A percentile compares a stretch with the other conserved stretches of the same genome.
phyloP scores from a whole-genome alignment of 2,329 filamentous ascomycete species.

The Sclerotinia subarctica region DNA sequence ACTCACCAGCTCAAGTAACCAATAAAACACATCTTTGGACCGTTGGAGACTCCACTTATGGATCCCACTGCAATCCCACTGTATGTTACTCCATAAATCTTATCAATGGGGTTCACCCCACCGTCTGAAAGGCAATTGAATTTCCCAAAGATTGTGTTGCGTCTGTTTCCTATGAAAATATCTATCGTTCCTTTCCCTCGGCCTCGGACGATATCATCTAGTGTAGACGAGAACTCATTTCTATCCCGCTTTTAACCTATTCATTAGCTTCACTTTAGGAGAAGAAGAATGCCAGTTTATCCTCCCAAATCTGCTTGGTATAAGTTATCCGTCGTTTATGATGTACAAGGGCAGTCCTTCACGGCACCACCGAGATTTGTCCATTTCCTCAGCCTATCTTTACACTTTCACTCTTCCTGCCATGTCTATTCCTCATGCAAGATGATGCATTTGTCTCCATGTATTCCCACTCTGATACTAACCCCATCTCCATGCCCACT shows the following conservation, averaged over 20 bases:
- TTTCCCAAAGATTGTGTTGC: neutral
- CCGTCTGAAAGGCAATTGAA: neutral
- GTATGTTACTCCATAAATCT: neutral
- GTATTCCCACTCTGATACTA: neutral
- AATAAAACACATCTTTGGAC: neutral
- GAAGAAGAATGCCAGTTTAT: neutral
- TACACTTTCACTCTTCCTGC: neutral
- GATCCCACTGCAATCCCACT: neutral
- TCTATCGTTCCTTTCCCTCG: neutral
- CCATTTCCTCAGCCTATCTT: conserved; percentile 5
- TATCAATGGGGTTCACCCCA: neutral
- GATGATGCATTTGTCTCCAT: conserved; percentile 16
- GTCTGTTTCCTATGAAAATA: neutral
- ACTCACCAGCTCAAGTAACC: neutral
- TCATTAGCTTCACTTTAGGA: neutral
- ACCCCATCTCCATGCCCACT: conserved; percentile 1
- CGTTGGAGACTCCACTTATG: neutral
- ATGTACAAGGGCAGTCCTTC: conserved; percentile 7
- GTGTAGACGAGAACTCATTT: neutral
- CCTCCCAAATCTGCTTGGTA: neutral
- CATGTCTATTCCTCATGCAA: neutral
- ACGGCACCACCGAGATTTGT: conserved; percentile 10
- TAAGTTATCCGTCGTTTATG: conserved; percentile 5
- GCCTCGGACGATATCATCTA: neutral
- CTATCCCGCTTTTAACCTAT: neutral